Evolutionary conservation across 768 basidiomycete genomes (phyloP).

Genomic region (Lentinula sp.): DNA sequence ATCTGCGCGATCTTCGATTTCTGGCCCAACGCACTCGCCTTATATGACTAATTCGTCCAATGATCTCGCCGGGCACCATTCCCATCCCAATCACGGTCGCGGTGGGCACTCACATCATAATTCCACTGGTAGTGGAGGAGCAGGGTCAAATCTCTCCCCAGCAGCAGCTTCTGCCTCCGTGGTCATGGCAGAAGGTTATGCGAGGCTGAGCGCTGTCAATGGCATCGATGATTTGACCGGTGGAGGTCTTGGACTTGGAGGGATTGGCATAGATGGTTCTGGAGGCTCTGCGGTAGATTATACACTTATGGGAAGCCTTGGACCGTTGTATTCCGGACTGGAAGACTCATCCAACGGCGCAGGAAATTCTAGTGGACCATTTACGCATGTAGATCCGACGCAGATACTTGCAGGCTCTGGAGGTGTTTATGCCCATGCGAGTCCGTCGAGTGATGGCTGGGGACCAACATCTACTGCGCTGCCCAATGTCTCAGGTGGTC

Average conservation of each 20-base stretch:
- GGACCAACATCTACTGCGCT: constrained; percentile 18
- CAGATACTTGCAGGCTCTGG: constrained; percentile 58
- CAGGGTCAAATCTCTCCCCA: constrained; percentile 45
- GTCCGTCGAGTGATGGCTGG: constrained; percentile 82
- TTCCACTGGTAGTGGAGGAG: neutral
- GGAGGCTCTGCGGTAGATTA: constrained; percentile 40
- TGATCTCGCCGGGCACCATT: neutral
- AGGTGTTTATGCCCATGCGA: constrained; percentile 49
- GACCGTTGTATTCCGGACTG: constrained; percentile 51
- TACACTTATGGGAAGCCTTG: constrained; percentile 44
- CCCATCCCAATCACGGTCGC: neutral
- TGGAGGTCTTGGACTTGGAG: neutral
- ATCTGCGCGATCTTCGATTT: constrained; percentile 18
- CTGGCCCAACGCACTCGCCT: neutral
- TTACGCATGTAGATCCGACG: constrained; percentile 88
- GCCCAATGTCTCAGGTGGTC: constrained; percentile 19
- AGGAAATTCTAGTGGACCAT: constrained; percentile 36
- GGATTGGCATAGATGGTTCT: neutral
- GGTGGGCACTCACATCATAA: constrained; percentile 16
- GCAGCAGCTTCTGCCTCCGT: constrained; percentile 60
- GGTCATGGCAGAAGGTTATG: constrained; percentile 71
- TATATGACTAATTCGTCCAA: neutral
- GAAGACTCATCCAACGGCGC: constrained; percentile 22
- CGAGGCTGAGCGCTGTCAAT: constrained; percentile 53
- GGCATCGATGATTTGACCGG: constrained; percentile 42